A percentile compares a stretch with the other conserved stretches of the same genome.
Conservation (phyloP, 2,329 filamentous ascomycete genomes). For the Ceratocystis harringtonii region DNA sequence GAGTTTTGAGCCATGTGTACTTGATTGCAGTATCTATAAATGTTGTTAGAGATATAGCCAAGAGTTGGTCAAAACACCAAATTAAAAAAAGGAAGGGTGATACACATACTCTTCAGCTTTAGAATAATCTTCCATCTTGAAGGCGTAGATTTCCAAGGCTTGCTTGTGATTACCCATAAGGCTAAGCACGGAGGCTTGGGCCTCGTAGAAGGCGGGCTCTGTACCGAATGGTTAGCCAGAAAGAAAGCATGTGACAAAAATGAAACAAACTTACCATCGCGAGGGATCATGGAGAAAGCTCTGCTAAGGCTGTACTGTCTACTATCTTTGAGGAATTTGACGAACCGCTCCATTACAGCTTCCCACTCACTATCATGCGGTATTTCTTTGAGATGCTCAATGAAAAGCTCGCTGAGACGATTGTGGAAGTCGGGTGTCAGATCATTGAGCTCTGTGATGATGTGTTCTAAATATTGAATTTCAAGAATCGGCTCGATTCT, state of each 20-base stretch:
- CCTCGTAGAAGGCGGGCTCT: constrained; percentile 80
- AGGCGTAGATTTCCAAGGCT: constrained; percentile 93
- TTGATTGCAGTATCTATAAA: constrained; percentile 65
- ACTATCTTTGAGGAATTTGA: constrained; percentile 61
- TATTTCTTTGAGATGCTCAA: constrained; percentile 40
- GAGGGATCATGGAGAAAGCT: constrained; percentile 63
- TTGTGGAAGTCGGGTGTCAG: constrained; percentile 78
- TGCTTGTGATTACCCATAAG: constrained; percentile 94
- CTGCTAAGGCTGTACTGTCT: constrained; percentile 65
- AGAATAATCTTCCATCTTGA: constrained; percentile 69
- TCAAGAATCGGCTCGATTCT: constrained; percentile 56
- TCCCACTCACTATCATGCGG: constrained; percentile 36
- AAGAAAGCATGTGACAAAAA: not conserved
- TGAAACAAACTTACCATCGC: constrained; percentile 47
- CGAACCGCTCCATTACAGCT: constrained; percentile 48
- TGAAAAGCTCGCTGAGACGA: constrained; percentile 53
- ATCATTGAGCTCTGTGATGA: constrained; percentile 77
- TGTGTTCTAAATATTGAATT: constrained; percentile 73
- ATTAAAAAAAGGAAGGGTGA: not conserved
- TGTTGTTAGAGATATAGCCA: constrained; percentile 19
- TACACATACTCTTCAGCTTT: constrained; percentile 78
- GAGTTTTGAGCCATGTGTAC: constrained; percentile 49
- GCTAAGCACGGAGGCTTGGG: constrained; percentile 76
- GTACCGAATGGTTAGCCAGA: constrained; percentile 13
- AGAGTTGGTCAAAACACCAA: not conserved